Base-by-base conservation (phyloP, 78 protist genomes). In the Mastigamoeba balamuthi region DNA sequence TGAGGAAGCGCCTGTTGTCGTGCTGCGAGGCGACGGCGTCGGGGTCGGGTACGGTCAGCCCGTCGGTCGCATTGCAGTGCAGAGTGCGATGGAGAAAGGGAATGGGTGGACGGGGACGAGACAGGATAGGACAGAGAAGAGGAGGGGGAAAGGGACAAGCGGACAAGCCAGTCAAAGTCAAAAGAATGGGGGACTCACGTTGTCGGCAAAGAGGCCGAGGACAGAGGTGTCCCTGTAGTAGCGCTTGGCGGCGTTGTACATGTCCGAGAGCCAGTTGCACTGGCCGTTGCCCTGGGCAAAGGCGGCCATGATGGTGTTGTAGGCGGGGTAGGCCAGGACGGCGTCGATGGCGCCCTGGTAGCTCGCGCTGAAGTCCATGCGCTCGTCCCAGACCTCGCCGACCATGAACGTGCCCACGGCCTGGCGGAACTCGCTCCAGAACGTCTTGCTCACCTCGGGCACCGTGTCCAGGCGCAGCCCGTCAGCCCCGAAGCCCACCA, bases 381-480 rank as follows among this genome's bases (percentile, higher is more conserved):
- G 38, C 30, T 92, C 94, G 75, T 91, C 82, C 75, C 69, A 89
- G 25, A 94, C 93, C 76, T 94, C 97, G 17, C 96, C 96, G 4
- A 90, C 71, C 27, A 88, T 48, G 38, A 77, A 90, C 48, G 75
- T 74, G 3, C 88, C 91, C 0, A 88, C 82, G 0, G 81, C 81
- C 4, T 67, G 37, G 7, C 40, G 53, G 9, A 66, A 82, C 8
- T 76, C 73, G 2, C 17, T 53, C n/a, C n/a, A n/a, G n/a, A n/a
- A n/a, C n/a, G n/a, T n/a, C n/a, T n/a, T n/a, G n/a, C n/a, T 75
- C 8, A 92, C 93, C 58, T 92, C 92, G 30, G 86, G 85, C 8
- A 91, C 90, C 0, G 97, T 94, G 75, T 94, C 97, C 7, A 85
- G n/a, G 4, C 97, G 63, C 7, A 91, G 28, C 25, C 94, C 94